Evolutionary conservation across 169 alveolate species (phyloP).

Genomic region (Eimeria zaria): DNA sequence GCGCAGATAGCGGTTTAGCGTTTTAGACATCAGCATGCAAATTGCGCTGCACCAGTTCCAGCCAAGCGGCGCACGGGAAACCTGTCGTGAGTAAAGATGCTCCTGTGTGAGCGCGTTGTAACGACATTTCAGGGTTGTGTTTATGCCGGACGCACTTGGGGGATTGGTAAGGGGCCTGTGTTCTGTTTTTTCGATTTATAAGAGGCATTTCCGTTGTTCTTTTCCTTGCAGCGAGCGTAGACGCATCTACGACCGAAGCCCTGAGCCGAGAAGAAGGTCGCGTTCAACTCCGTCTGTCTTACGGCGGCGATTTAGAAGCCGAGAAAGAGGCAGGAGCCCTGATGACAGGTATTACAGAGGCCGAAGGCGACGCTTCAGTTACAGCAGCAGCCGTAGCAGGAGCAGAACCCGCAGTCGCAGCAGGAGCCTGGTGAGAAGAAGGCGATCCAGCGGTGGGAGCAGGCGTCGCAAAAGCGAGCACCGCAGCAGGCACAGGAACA

Average conservation of each 20-base stretch:
- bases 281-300: slow-evolving; percentile 68
- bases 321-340: slow-evolving; percentile 59
- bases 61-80: background rate
- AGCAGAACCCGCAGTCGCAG: slow-evolving; percentile 58
- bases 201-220: background rate
- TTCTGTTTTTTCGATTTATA: background rate
- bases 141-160: background rate
- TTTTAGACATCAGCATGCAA: background rate
- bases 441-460: slow-evolving; percentile 39
- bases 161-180: background rate
- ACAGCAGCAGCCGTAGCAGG: slow-evolving; percentile 58
- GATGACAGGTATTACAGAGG: slow-evolving; percentile 46
- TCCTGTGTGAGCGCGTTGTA: background rate
- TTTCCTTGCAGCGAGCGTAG: slow-evolving; percentile 38
- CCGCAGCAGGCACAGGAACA: slow-evolving; percentile 57
- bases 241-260: slow-evolving; percentile 22
- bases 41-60: background rate
- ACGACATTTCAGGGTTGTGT: background rate
- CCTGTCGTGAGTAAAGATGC: background rate
- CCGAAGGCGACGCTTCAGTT: slow-evolving; percentile 62
- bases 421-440: slow-evolving; percentile 31
- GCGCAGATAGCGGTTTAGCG: background rate
- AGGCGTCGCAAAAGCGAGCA: slow-evolving; percentile 27
- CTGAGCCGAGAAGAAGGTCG: slow-evolving; percentile 53
- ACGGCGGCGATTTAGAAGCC: slow-evolving; percentile 67